A percentile compares a stretch with the other conserved stretches of the same genome.
phyloP scores from a whole-genome alignment of 2,329 filamentous ascomycete genomes.

The Colletotrichum abscissum region DNA sequence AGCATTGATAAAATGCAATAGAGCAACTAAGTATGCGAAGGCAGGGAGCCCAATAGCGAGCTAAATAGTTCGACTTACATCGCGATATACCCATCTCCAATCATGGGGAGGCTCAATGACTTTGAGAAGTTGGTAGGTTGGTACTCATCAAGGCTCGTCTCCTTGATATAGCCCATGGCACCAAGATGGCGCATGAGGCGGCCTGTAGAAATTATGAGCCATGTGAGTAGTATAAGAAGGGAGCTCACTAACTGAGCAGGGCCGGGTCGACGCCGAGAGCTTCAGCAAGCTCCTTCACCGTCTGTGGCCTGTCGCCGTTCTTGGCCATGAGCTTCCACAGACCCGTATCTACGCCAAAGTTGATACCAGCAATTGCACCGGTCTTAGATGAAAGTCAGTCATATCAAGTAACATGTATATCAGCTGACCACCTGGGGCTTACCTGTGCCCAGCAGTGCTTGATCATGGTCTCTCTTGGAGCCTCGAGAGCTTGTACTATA shows the following conservation, averaged over 20 bases:
- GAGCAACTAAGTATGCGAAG: too few relatives aligned
- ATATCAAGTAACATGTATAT: not conserved
- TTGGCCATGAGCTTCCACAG: slow-evolving; percentile 48
- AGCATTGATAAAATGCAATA: not conserved
- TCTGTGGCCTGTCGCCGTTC: slow-evolving; percentile 43
- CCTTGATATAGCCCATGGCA: slow-evolving; percentile 52
- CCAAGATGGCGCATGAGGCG: slow-evolving; percentile 51
- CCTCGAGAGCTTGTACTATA: slow-evolving; percentile 51
- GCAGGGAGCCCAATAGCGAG: not conserved
- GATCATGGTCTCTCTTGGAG: slow-evolving; percentile 60
- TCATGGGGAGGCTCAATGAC: slow-evolving; percentile 46
- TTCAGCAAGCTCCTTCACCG: slow-evolving; percentile 44
- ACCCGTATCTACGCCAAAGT: slow-evolving; percentile 48
- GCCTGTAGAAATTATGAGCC: not conserved
- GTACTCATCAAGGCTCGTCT: slow-evolving; percentile 49
- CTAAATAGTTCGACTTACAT: slow-evolving; percentile 39
- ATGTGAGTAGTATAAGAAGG: not conserved
- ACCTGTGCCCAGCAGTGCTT: slow-evolving; percentile 58
- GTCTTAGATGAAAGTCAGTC: slow-evolving; percentile 32
- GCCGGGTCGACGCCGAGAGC: slow-evolving; percentile 40
- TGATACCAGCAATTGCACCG: slow-evolving; percentile 41
- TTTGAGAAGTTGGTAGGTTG: slow-evolving; percentile 51
- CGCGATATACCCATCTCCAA: slow-evolving; percentile 48
- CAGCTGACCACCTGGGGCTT: not conserved
- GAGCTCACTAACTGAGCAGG: not conserved